Evolutionary conservation across 2,329 filamentous ascomycete genomes (phyloP).

Genomic region (Phialocephala subalpina): DNA sequence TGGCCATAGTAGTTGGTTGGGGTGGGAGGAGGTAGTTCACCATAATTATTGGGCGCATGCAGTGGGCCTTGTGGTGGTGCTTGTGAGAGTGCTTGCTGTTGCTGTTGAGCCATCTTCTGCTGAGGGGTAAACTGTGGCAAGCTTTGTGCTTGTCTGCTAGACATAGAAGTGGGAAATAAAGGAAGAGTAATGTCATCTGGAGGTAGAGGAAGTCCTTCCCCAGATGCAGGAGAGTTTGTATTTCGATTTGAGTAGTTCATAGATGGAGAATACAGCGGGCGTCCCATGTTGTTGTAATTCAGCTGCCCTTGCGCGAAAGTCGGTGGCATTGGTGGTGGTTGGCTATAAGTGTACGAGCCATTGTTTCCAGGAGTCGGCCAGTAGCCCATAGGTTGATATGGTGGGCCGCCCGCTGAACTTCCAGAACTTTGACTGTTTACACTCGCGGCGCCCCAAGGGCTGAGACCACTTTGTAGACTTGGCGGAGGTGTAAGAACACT

Average conservation of each 20-base stretch:
- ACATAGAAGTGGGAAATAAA: slow-evolving; percentile 67
- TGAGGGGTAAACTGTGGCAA: slow-evolving; percentile 49
- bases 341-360: slow-evolving; percentile 62
- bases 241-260: slow-evolving; percentile 60
- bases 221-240: slow-evolving; percentile 65
- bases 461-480: slow-evolving; percentile 64
- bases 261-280: slow-evolving; percentile 65
- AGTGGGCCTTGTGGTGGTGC: slow-evolving; percentile 60
- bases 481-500: slow-evolving; percentile 51
- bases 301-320: slow-evolving; percentile 40
- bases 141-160: slow-evolving; percentile 50
- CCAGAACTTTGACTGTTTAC: slow-evolving; percentile 67
- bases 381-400: slow-evolving; percentile 68
- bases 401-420: slow-evolving; percentile 61
- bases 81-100: slow-evolving; percentile 51
- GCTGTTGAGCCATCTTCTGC: slow-evolving; percentile 35
- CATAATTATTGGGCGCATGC: slow-evolving; percentile 66
- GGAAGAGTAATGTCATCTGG: slow-evolving; percentile 72
- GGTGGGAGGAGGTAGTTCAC: slow-evolving; percentile 62
- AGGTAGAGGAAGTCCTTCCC: slow-evolving; percentile 70
- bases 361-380: slow-evolving; percentile 56
- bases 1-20: slow-evolving; percentile 59
- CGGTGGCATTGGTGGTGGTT: slow-evolving; percentile 50
- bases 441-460: slow-evolving; percentile 68
- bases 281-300: slow-evolving; percentile 49